Evolutionary conservation across 345 rosid genomes (phyloP), one percentile per base, ranked within the genome.

Genomic region (Eucalyptus regnans): DNA sequence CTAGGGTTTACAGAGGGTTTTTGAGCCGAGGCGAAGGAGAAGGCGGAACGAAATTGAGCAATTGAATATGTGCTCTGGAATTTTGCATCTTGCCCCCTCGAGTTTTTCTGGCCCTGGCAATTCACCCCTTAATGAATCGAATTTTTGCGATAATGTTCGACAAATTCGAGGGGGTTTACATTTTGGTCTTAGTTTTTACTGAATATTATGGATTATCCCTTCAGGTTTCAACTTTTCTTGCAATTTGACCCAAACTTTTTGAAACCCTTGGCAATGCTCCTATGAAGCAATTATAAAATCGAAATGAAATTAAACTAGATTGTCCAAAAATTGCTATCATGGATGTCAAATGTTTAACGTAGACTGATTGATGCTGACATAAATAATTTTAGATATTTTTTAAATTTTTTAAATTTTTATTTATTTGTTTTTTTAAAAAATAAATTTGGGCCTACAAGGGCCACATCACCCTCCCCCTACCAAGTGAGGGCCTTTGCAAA

Each of bases 331-430:
- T 66, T 5, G 9, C 37, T 27, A 14, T 14, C 6, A 0, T n/a
- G 1, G 3, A 12, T 15, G 18, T 8, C 9, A 12, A 4, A 16
- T 31, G 2, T n/a, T 5, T 7, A n/a, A 64, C 6, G 0, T n/a
- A 13, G 3, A 14, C 8, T 4, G 0, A n/a, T n/a, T 6, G 5
- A 0, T 7, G 3, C 0, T 14, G 0, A 14, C 8, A 10, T 0
- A 8, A 13, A 64, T 0, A 13, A 64, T 0, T 64, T 64, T 64
- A 14, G 0, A 51, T 2, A 15, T 50, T 1, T 12, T 50, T 12
- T 11, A 27, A 29, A n/a, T n/a, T 29, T 29, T 54, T 27, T 5
- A 12, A 5, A 27, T 27, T 60, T 60, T 27, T 6, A 51, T 25
- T 27, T 27, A 0, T 10, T n/a, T n/a, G n/a, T n/a, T n/a, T n/a